Evolutionary conservation across 176 grass and related monocot genomes (phyloP).

Genomic region (Ananas comosus): DNA sequence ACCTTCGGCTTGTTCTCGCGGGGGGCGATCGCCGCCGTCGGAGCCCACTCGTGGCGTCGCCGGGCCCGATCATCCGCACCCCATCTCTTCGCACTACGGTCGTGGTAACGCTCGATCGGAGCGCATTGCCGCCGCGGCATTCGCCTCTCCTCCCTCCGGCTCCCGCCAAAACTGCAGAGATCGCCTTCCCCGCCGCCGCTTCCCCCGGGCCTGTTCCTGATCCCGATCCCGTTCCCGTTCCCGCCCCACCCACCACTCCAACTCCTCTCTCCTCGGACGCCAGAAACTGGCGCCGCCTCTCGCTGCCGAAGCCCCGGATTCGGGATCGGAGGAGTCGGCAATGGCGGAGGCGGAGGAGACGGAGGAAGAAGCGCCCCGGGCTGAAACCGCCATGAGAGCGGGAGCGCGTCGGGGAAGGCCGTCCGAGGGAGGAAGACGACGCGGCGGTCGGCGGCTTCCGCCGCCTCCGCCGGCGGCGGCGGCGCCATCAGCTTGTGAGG

Average conservation of each 20-base stretch:
- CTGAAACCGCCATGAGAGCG: not conserved
- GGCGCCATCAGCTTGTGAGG: not conserved
- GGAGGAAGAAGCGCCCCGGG: slow-evolving; percentile 19
- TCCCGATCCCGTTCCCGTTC: not conserved
- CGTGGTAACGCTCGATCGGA: not conserved
- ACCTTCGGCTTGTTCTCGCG: not conserved
- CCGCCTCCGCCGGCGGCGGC: slow-evolving; percentile 24
- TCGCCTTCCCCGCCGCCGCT: not conserved
- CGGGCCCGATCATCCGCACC: not conserved
- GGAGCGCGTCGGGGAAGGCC: slow-evolving; percentile 11
- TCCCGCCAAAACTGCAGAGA: no score
- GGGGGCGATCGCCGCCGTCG: not conserved
- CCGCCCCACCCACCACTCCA: slow-evolving; percentile 9
- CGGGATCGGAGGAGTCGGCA: not conserved
- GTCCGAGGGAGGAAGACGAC: not conserved
- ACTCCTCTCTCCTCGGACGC: not conserved
- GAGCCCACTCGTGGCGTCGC: not conserved
- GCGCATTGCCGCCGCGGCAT: not conserved
- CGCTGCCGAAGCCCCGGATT: not conserved
- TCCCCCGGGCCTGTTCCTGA: not conserved
- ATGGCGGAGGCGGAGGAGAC: not conserved
- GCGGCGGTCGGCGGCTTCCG: not conserved
- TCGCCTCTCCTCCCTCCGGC: no score
- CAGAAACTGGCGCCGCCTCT: not conserved
- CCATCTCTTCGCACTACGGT: not conserved